phyloP scores from a whole-genome alignment of 2,329 filamentous ascomycete species.

The Sporothrix brunneoviolacea region DNA sequence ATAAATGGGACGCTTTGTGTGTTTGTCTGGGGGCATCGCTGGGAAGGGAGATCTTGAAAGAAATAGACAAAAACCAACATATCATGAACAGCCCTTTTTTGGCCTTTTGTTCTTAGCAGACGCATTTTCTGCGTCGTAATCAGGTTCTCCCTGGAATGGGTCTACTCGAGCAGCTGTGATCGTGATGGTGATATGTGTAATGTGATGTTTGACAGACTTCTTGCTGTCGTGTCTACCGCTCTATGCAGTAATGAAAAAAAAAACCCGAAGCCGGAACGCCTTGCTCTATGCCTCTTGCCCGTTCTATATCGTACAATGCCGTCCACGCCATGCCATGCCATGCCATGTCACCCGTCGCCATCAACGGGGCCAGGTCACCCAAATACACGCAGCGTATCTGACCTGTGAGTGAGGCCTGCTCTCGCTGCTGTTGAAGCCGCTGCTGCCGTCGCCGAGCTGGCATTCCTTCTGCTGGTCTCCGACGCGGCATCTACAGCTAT shows the following conservation, averaged over 20 bases:
- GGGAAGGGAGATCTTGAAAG: neutral
- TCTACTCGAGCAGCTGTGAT: too few relatives aligned
- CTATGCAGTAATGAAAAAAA: too few relatives aligned
- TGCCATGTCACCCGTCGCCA: too few relatives aligned
- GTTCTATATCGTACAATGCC: neutral
- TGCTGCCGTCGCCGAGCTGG: too few relatives aligned
- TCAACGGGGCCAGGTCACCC: neutral
- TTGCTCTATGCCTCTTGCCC: neutral
- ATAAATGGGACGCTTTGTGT: slow-evolving; percentile 4
- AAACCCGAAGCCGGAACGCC: neutral
- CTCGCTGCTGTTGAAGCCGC: neutral
- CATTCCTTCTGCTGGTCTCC: neutral
- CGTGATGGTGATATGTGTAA: too few relatives aligned
- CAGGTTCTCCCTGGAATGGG: too few relatives aligned
- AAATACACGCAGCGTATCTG: neutral
- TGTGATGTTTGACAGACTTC: too few relatives aligned
- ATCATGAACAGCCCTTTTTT: neutral
- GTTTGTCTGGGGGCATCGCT: neutral
- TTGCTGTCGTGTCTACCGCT: too few relatives aligned
- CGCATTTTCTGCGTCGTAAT: too few relatives aligned
- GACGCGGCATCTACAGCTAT: neutral
- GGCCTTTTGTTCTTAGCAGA: too few relatives aligned
- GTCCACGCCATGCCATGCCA: neutral
- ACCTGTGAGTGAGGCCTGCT: neutral
- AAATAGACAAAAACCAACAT: neutral